These are phyloP conservation scores for Acanthamoeba polyphaga DNA, from an alignment of 208 protist genomes.

Conservation along the genomic window DNA sequence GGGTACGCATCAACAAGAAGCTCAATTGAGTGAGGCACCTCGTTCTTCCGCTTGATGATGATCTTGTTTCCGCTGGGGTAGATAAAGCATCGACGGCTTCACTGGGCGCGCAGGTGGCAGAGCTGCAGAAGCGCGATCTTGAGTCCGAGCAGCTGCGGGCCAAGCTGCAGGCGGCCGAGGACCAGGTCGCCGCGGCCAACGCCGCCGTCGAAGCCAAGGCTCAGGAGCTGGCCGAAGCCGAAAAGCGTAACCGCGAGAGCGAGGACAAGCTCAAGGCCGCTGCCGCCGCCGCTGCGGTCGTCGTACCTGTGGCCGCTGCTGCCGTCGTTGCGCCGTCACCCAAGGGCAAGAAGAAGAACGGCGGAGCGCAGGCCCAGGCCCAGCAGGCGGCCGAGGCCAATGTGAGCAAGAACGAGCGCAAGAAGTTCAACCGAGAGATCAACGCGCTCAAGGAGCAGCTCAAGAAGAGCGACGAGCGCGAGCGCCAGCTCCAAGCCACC, in stretches of 20 bases:
- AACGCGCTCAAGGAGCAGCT: slow-evolving; percentile 57
- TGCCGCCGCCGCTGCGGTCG: not conserved
- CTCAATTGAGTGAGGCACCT: not conserved
- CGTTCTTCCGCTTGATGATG: slow-evolving; percentile 46
- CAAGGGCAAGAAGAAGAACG: slow-evolving; percentile 27
- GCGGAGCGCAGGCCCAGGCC: not conserved
- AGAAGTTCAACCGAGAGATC: slow-evolving; percentile 35
- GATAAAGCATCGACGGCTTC: slow-evolving; percentile 16
- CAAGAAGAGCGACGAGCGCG: slow-evolving; percentile 59
- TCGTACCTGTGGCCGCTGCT: not conserved
- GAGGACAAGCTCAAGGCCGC: slow-evolving; percentile 14
- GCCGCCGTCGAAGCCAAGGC: not conserved
- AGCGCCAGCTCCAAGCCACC: not conserved
- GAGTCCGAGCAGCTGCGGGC: not conserved
- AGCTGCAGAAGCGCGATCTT: not conserved
- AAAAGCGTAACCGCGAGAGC: not conserved
- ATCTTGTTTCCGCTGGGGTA: slow-evolving; percentile 61
- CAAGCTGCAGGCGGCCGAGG: not conserved
- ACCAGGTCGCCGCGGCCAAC: not conserved
- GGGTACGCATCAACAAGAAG: no score
- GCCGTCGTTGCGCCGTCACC: not conserved
- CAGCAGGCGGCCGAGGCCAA: not conserved
- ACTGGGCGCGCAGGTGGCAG: not conserved
- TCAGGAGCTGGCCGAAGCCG: slow-evolving; percentile 11
- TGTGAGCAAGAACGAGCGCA: slow-evolving; percentile 44